Evolutionary conservation across 2,329 filamentous ascomycete species (phyloP).

Genomic region (Paracoccidioides lutzii): DNA sequence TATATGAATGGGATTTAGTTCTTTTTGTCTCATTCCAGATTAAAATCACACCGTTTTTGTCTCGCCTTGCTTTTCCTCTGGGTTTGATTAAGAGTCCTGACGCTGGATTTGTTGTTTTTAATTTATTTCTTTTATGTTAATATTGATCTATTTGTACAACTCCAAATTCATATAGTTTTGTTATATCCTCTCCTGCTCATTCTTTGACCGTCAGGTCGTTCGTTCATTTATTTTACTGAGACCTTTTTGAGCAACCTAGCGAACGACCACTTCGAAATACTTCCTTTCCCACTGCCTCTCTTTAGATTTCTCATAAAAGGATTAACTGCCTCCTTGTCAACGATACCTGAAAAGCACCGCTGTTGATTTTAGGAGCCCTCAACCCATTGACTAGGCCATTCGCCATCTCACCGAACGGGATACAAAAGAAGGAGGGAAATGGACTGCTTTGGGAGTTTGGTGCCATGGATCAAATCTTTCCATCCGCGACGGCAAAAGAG

Average conservation of each 20-base stretch:
- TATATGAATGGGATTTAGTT: not conserved
- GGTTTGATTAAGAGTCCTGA: not conserved
- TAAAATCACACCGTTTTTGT: not conserved
- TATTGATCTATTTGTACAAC: not conserved
- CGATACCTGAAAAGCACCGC: not conserved
- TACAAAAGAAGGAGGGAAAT: not conserved
- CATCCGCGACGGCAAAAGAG: conserved; percentile 15
- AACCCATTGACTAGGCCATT: not conserved
- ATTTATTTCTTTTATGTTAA: not conserved
- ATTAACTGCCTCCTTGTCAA: not conserved
- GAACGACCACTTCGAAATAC: not conserved
- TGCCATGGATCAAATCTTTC: conserved; percentile 22
- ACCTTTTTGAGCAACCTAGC: not conserved
- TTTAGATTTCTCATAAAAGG: not conserved
- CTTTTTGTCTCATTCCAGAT: not conserved
- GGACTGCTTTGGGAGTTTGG: conserved; percentile 24
- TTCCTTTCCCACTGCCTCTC: not conserved
- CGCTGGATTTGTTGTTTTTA: not conserved
- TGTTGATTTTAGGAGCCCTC: not conserved
- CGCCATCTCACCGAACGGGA: not conserved
- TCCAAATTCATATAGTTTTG: not conserved
- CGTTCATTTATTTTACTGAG: not conserved
- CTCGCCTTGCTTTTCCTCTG: not conserved
- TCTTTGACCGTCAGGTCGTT: not conserved
- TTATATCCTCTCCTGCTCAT: not conserved